Evolutionary conservation across 2,329 filamentous ascomycete genomes (phyloP).

Genomic region (Aspergillus brasiliensis): DNA sequence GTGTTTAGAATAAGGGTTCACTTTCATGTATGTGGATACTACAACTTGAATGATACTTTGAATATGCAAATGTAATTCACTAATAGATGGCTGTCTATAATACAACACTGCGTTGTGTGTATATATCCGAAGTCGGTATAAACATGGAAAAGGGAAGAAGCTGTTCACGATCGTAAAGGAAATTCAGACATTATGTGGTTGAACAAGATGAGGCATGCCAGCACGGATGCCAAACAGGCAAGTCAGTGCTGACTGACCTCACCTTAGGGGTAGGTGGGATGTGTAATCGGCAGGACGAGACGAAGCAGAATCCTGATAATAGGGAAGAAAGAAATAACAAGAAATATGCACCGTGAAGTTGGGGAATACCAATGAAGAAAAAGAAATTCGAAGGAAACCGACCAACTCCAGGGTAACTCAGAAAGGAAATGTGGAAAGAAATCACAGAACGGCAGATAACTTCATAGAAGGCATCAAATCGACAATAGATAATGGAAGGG

Average conservation of each 20-base stretch:
- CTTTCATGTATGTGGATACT: too few species aligned
- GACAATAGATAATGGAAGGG: not conserved
- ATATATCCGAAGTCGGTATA: slow-evolving; percentile 3
- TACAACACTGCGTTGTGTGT: slow-evolving; percentile 1
- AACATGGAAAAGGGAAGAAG: not conserved
- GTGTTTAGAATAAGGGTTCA: too few species aligned
- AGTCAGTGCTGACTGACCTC: not conserved
- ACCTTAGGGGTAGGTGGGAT: not conserved
- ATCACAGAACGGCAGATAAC: not conserved
- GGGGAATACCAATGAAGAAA: not conserved
- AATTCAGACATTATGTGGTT: slow-evolving; percentile 5
- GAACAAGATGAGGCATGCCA: not conserved
- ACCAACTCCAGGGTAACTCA: not conserved
- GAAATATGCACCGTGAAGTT: not conserved
- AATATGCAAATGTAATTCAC: not conserved
- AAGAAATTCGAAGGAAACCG: not conserved
- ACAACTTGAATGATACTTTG: too few species aligned
- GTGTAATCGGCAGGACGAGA: not conserved
- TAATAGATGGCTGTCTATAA: slow-evolving; percentile 2
- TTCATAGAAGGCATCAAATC: not conserved
- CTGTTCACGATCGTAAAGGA: not conserved
- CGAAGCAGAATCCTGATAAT: not conserved
- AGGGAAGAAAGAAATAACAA: not conserved
- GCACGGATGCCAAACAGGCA: not conserved
- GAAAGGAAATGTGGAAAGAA: not conserved